phyloP scores from a whole-genome alignment of 176 grass and related monocot genomes.

The Triticum monococcum region DNA sequence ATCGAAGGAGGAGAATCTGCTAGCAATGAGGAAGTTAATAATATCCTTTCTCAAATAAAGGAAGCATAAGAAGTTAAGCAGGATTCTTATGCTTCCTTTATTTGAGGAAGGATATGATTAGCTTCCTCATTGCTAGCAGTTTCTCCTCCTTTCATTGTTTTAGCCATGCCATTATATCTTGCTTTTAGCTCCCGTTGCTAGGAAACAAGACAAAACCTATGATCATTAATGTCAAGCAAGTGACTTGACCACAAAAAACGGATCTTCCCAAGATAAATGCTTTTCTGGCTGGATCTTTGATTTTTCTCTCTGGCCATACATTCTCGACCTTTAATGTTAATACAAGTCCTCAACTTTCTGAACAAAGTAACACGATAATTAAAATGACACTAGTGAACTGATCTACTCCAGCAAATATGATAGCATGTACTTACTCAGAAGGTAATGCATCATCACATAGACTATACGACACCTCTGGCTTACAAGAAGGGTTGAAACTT shows the following conservation, averaged over 20 bases:
- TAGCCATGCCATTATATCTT: slow-evolving; percentile 40
- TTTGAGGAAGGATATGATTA: slow-evolving; percentile 52
- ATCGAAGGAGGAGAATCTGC: slow-evolving; percentile 13
- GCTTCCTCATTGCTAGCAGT: slow-evolving; percentile 28
- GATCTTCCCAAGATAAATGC: slow-evolving; percentile 26
- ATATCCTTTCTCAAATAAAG: slow-evolving; percentile 65
- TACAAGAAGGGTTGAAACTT: slow-evolving; percentile 49
- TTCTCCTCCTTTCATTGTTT: slow-evolving; percentile 23
- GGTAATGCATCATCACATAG: slow-evolving; percentile 64
- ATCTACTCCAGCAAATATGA: slow-evolving; percentile 6
- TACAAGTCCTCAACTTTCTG: slow-evolving; percentile 21
- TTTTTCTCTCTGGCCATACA: slow-evolving; percentile 39
- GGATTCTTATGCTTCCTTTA: slow-evolving; percentile 30
- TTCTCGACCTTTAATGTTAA: slow-evolving; percentile 32
- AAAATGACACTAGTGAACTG: background rate
- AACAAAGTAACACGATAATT: slow-evolving; percentile 14
- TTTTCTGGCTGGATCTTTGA: slow-evolving; percentile 47
- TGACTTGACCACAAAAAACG: background rate
- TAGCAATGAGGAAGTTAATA: slow-evolving; percentile 38
- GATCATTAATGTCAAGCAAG: background rate
- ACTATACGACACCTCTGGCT: slow-evolving; percentile 63
- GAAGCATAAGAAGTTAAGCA: slow-evolving; percentile 36
- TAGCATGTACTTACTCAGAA: slow-evolving; percentile 56
- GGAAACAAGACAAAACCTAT: slow-evolving; percentile 16
- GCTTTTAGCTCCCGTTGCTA: slow-evolving; percentile 65